Evolutionary conservation across 2,329 filamentous ascomycete species (phyloP), one percentile per base, ranked within the genome.

Genomic region (Diplodia seriata): DNA sequence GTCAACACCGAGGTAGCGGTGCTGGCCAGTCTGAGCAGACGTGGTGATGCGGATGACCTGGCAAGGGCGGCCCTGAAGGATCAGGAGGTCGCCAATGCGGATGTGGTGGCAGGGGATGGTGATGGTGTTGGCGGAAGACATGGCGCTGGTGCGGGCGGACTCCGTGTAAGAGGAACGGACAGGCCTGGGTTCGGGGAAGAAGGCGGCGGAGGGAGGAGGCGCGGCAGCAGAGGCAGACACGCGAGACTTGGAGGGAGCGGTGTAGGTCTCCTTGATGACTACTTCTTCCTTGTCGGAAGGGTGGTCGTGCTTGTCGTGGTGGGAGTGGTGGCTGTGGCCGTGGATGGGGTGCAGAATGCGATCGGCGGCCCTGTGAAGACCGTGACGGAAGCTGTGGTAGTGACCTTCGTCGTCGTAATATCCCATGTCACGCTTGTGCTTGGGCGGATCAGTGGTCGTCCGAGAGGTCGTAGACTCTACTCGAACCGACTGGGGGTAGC

Each of bases 11-110:
- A 99, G 92, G 89, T 98, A 99, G 81, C 95, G 92, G 90, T 99
- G 94, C 89, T 99, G 95, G 82, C 95, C 95, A 71, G 95, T 99
- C 86, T 97, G 94, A 74, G 92, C 88, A 68, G 94, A 98, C 84
- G 94, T 97, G 74, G 93, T 97, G 90, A 99, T 97, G 81, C 94
- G 94, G 87, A 99, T 99, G 82, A 99, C 94, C 89, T 99, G 95
- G 91, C 93, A 98, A 78, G 95, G 94, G 76, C 95, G 94, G 82
- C 94, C 94, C 88, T 99, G 95, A 74, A 99, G 93, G 86, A 98
- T 96, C 84, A 99, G 85, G 84, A 99, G 92, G 84, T 99, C 95
- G 82, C 95, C 95, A 77, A 98, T 92, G 85, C 95, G 95, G 85
- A 99, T 94, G 88, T 98, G 96, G 89, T 99, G 93, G 91, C 93